Conservation (phyloP, 2,329 filamentous ascomycete genomes). For the Monosporascus sp. region DNA sequence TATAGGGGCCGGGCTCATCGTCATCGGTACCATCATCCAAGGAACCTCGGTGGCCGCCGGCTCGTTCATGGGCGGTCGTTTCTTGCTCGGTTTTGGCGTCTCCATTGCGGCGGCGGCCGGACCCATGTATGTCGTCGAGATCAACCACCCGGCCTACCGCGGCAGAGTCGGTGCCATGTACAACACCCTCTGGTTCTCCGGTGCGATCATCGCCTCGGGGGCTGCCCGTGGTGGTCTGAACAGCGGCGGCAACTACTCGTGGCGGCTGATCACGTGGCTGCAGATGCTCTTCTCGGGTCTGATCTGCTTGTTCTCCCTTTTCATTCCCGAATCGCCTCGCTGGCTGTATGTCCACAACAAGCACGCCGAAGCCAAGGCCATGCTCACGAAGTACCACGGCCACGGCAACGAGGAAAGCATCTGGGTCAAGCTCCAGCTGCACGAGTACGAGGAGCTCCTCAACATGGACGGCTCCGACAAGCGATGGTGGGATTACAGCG, state of each 20-base stretch:
- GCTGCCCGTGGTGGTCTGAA: conserved; percentile 39
- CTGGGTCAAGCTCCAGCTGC: conserved; percentile 39
- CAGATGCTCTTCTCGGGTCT: conserved; percentile 37
- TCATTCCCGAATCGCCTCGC: conserved; percentile 37
- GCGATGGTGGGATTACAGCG: conserved; percentile 40
- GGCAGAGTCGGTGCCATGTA: conserved; percentile 36
- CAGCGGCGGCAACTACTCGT: conserved; percentile 30
- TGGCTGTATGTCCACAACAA: conserved; percentile 36
- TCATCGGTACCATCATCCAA: conserved; percentile 42
- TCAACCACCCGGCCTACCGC: conserved; percentile 40
- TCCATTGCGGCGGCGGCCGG: conserved; percentile 40
- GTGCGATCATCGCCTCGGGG: conserved; percentile 46
- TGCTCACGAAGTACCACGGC: conserved; percentile 38
- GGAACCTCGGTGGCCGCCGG: conserved; percentile 30
- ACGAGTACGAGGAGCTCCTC: conserved; percentile 35
- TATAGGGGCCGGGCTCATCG: conserved; percentile 36
- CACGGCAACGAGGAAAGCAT: conserved; percentile 36
- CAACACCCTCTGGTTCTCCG: conserved; percentile 41
- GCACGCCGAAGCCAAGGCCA: conserved; percentile 27
- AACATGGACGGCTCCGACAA: conserved; percentile 36
- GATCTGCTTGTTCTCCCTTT: conserved; percentile 27
- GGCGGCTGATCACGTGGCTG: conserved; percentile 38
- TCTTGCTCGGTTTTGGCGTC: conserved; percentile 55
- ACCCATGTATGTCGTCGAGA: conserved; percentile 42
- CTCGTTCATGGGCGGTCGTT: conserved; percentile 51